Percentiles rank a stretch among this genome's conserved stretches.
Conservation (phyloP, 495 filamentous ascomycete species). For the Hyaloscypha hepaticicola region DNA sequence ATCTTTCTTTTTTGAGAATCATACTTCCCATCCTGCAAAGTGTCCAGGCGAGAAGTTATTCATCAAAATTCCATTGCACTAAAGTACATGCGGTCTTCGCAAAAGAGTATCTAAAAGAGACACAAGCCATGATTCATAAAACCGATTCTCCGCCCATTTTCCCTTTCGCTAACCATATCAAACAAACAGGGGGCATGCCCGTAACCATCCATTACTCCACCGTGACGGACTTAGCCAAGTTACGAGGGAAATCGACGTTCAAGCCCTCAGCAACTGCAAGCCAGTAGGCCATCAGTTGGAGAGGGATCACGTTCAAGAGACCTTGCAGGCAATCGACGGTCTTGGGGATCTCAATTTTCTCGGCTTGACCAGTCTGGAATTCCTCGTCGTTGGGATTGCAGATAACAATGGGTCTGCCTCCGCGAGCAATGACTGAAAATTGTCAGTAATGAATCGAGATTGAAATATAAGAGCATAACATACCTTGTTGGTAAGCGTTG, state of each 20-base stretch:
- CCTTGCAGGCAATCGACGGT: conserved; percentile 96
- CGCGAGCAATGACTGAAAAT: conserved; percentile 74
- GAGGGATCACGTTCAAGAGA: conserved; percentile 93
- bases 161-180: conserved; percentile 20
- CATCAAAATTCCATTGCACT: background rate
- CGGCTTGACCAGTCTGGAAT: conserved; percentile 80
- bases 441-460: conserved; percentile 34
- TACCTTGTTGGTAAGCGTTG: conserved; percentile 96
- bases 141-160: conserved; percentile 9
- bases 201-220: conserved; percentile 69
- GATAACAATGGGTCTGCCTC: conserved; percentile 94
- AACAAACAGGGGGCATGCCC: background rate
- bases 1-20: background rate
- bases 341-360: conserved; percentile 96
- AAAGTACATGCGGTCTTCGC: conserved; percentile 13
- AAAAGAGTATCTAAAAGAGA: conserved; percentile 14
- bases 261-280: conserved; percentile 92
- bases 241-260: conserved; percentile 96
- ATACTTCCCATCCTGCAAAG: background rate
- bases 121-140: conserved; percentile 15
- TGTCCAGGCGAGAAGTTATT: background rate
- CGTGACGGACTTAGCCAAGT: conserved; percentile 97
- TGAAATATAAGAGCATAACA: conserved; percentile 27
- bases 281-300: conserved; percentile 98
- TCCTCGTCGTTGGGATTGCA: conserved; percentile 90